Percentiles rank a stretch among this genome's conserved stretches.
Conservation (phyloP, 495 filamentous ascomycete species). For the Penicillium argentinense region DNA sequence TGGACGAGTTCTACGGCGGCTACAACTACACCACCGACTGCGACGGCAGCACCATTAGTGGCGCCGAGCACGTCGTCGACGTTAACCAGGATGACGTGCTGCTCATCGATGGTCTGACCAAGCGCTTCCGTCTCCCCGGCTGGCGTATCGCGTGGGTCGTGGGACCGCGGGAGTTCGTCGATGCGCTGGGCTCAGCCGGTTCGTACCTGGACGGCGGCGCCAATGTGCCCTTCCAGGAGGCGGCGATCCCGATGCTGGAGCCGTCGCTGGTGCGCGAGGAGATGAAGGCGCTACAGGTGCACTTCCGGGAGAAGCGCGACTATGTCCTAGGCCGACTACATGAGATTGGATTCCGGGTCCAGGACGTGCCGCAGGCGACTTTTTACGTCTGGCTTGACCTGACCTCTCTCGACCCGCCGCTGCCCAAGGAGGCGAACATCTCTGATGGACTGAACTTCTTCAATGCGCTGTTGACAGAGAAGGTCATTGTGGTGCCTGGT, state of each 20-base stretch:
- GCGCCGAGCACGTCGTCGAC: conserved; percentile 78
- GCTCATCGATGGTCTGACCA: conserved; percentile 93
- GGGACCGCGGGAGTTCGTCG: conserved; percentile 94
- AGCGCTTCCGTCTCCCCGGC: conserved; percentile 92
- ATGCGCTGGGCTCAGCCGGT: conserved; percentile 88
- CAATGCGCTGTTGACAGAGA: conserved; percentile 85
- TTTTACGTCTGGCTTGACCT: conserved; percentile 89
- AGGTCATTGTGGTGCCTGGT: conserved; percentile 92
- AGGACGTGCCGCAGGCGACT: conserved; percentile 79
- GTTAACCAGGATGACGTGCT: conserved; percentile 77
- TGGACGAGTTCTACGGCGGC: conserved; percentile 96
- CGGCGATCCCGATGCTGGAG: conserved; percentile 88
- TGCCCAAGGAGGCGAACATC: conserved; percentile 58
- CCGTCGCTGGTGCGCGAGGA: conserved; percentile 75
- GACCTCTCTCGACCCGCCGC: conserved; percentile 43
- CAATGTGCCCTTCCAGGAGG: conserved; percentile 94
- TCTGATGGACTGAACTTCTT: conserved; percentile 96
- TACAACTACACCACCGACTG: conserved; percentile 93
- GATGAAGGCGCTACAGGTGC: conserved; percentile 83
- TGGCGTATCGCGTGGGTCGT: conserved; percentile 97
- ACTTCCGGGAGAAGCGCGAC: conserved; percentile 90
- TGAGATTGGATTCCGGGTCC: conserved; percentile 80
- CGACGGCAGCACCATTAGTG: conserved; percentile 82
- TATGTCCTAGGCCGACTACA: conserved; percentile 76
- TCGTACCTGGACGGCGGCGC: conserved; percentile 95